phyloP scores from a whole-genome alignment of 345 rosid species.

The Lumnitzera littorea region DNA sequence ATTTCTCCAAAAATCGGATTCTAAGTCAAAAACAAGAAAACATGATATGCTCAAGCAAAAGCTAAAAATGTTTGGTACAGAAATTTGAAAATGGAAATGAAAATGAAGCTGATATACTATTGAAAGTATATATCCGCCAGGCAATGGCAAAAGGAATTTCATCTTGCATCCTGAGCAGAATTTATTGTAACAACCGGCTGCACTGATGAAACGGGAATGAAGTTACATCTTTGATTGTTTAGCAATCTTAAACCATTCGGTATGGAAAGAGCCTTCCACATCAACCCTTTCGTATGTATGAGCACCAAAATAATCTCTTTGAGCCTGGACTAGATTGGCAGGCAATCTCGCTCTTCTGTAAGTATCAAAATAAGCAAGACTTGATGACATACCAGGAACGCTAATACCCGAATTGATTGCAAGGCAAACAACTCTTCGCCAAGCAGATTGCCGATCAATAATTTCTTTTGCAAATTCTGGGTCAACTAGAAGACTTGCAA shows the following conservation, averaged over 20 bases:
- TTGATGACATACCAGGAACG: conserved; percentile 91
- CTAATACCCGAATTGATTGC: conserved; percentile 91
- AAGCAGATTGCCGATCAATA: conserved; percentile 83
- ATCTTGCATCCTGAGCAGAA: conserved; percentile 14
- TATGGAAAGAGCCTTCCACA: conserved; percentile 84
- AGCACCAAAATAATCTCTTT: conserved; percentile 93
- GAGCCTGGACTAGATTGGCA: conserved; percentile 96
- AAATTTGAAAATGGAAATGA: too few relatives aligned
- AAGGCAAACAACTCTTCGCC: conserved; percentile 87
- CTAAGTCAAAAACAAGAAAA: too few relatives aligned
- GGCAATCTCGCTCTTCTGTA: conserved; percentile 86
- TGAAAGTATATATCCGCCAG: too few relatives aligned
- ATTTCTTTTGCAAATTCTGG: conserved; percentile 96
- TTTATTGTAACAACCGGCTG: conserved; percentile 20
- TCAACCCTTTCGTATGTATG: conserved; percentile 96
- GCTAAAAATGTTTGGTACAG: too few relatives aligned
- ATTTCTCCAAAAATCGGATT: too few relatives aligned
- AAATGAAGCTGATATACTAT: too few relatives aligned
- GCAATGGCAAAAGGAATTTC: conserved; percentile 3
- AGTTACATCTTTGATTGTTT: conserved; percentile 43
- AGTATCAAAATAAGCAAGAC: conserved; percentile 89
- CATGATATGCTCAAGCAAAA: too few relatives aligned
- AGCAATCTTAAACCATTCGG: conserved; percentile 97
- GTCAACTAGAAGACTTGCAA: conserved; percentile 85
- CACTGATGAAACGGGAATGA: conserved; percentile 3